Conservation (phyloP, 2,329 filamentous ascomycete species). For the Aurifilum marmelostoma region DNA sequence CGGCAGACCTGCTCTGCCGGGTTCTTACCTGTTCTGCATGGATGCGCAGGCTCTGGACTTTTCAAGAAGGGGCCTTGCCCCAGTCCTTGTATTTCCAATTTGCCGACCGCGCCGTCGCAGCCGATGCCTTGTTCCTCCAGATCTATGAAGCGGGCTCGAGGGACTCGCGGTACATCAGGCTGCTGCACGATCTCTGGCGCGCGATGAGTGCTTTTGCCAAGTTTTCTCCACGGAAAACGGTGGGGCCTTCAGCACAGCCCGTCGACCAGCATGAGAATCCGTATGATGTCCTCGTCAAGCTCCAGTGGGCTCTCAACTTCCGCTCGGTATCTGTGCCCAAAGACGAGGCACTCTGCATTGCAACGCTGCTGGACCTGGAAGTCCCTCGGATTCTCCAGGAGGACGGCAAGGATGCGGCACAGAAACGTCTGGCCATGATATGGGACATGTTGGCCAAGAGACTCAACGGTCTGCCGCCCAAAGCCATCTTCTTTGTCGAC, state of each 20-base stretch:
- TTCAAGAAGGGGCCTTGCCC: slow-evolving; percentile 39
- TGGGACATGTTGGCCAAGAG: slow-evolving; percentile 33
- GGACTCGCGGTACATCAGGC: background rate
- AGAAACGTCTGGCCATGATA: slow-evolving; percentile 33
- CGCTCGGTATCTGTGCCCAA: slow-evolving; percentile 37
- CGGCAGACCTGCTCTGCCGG: slow-evolving; percentile 37
- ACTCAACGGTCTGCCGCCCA: slow-evolving; percentile 30
- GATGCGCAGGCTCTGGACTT: slow-evolving; percentile 46
- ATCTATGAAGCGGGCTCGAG: background rate
- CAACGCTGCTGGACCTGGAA: slow-evolving; percentile 36
- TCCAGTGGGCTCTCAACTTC: slow-evolving; percentile 36
- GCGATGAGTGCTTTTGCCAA: background rate
- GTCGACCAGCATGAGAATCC: background rate
- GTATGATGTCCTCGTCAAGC: slow-evolving; percentile 15
- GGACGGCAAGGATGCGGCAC: slow-evolving; percentile 9
- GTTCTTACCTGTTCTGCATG: slow-evolving; percentile 41
- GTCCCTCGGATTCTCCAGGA: slow-evolving; percentile 28
- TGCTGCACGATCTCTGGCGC: background rate
- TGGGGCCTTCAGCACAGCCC: background rate
- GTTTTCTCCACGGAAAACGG: background rate
- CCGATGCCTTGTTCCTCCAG: background rate
- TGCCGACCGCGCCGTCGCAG: slow-evolving; percentile 35
- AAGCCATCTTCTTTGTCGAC: slow-evolving; percentile 35
- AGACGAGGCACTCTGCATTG: slow-evolving; percentile 39
- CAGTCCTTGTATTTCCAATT: slow-evolving; percentile 41